Evolutionary conservation across 768 basidiomycete genomes (phyloP), one percentile per base, ranked within the genome.

Genomic region (Termitomyces titanicus): DNA sequence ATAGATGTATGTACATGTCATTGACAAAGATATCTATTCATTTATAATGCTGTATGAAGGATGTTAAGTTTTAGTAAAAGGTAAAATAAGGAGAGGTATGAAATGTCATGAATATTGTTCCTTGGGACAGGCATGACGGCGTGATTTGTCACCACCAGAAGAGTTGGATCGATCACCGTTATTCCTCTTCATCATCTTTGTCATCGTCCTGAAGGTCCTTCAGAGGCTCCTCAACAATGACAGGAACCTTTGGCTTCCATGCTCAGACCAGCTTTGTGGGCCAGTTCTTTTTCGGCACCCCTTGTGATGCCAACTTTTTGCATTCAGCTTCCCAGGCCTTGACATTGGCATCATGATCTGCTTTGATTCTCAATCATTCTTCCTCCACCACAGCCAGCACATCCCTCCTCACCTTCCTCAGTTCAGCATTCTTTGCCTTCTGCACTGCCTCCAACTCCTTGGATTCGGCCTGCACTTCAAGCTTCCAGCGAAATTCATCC

Each of bases 261-360:
- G 55, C 50, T 17, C 53, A 31, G 12, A 52, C 59, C 13, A 63
- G 64, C 44, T 54, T 60, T n/a, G 53, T 57, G 3, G 64, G 61
- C 51, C 56, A 59, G 20, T 58, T 47, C 47, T 56, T 56, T 33
- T 60, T 63, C n/a, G 53, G 55, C 9, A 59, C 46, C 5, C 55
- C 51, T 11, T 53, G 53, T 17, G 25, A 49, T 51, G 46, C 47
- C 24, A 63, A 37, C 37, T 49, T 40, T 13, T 52, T 17, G 44
- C 63, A 64, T 34, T 56, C 47, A 0, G 15, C 38, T 54, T 66
- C 48, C 64, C 64, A 63, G n/a, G 29, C 60, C 8, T 24, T 42
- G 17, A 58, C 45, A 22, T 47, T 54, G 15, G 46, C 35, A 22
- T 48, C 57, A 46, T 66, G 56, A 38, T 53, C 18, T 34, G 34